Evolutionary conservation across 164 flowering plant species (phyloP), one percentile per base, ranked within the genome.

Genomic region (Stephania yunnanensis): DNA sequence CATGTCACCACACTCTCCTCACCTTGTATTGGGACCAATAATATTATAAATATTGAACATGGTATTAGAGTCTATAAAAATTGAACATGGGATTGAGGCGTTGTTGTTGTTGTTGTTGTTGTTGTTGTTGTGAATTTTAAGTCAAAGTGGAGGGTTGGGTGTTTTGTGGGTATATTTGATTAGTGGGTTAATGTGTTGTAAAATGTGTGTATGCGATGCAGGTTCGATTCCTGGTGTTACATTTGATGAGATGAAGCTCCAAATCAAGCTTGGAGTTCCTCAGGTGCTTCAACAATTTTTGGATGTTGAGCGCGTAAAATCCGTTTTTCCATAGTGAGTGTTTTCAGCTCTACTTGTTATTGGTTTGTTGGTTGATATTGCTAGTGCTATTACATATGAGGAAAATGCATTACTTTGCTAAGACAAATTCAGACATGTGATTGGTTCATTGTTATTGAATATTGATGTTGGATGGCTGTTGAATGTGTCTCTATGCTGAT

Each of bases 281-380:
- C 83, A 73, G 55, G 72, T 89, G 71, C 89, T 89, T 25, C 97
- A 94, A 71, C 86, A 82, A 64, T 79, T 82, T 30, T 76, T 94
- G 80, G 97, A 94, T 79, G 79, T 91, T 65, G 95, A 91, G 80
- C 86, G 83, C 68, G 90, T 94, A 71, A 94, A 94, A 77, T 88
- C 97, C 15, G 92, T 92, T 53, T 94, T 94, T 75, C 98, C 97
- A 5, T 94, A 92, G 98, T 94, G 80, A 92, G 98, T 89, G 69
- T 78, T 70, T 61, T 25, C n/a, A 20, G 29, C 20, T 68, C 50
- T 29, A 63, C 0, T 3, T 15, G 20, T 6, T 15, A 58, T 58
- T 20, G 8, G 15, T 52, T 36, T 36, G 42, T 22, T 12, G 15
- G n/a, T 53, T 74, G 52, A 71, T 22, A 10, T 50, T 3, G 15